Base-by-base conservation (phyloP, 2,329 filamentous ascomycete species). In the Colletotrichum gigasporum region DNA sequence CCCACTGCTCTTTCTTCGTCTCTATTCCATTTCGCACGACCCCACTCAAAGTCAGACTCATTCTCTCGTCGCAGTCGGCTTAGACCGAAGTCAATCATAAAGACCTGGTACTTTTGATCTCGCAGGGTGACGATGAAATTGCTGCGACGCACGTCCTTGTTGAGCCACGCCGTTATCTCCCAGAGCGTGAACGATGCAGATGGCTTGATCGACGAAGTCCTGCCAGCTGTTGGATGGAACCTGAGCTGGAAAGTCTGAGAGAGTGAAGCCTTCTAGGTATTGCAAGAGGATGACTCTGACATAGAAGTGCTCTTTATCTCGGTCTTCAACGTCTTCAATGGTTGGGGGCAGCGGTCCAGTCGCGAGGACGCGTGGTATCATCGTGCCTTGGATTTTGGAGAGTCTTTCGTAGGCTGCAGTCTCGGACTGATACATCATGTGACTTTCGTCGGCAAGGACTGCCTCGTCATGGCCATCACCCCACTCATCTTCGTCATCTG, bases 61-160 rank as follows among this genome's bases (percentile, higher is more conserved):
- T 68, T 24, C 5, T 63, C 32, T 7, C 41, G 2, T 6, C 69
- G 68, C 2, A 72, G 9, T 20, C 70, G 63, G 44, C 61, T 67
- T 16, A 59, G 63, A 0, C 65, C 72, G 66, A 73, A 73, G 37
- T 73, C 70, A 32, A 71, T 66, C 69, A 72, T 73, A n/a, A 64
- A 69, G 7, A 72, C 69, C 1, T 42, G 56, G 26, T 66, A 70
- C 5, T 12, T 14, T 0, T 42, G 2, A 44, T 59, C 3, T n/a
- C 57, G 10, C 26, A 53, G 2, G 41, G 42, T 5, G 16, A 71
- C 52, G 1, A 74, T 60, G 6, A 74, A 72, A 37, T 72, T 73
- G 11, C 64, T 68, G 1, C 62, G 69, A 2, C 69, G 66, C 11
- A 71, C 64, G 18, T 74, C 71, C 0, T 4, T 14, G 44, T 73